Percentiles rank a stretch among this genome's conserved stretches.
These are phyloP conservation scores for Hansenula sp. DNA, from an alignment of 1,139 yeast genomes.

Conservation along the genomic window DNA sequence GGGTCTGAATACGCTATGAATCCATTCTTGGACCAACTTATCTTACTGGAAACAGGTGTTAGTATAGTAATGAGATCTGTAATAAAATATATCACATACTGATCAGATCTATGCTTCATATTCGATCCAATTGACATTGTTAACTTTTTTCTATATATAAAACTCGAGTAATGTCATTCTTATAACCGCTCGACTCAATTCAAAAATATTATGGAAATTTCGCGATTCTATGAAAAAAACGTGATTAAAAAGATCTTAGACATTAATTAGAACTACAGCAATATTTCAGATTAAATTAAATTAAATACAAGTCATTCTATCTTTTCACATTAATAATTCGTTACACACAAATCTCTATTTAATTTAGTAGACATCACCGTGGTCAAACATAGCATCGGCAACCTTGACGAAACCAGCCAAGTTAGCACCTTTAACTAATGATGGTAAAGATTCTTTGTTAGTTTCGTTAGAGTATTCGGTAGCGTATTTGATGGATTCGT, in stretches of 20 bases:
- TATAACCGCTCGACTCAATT: neutral
- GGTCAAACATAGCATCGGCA: slow-evolving; percentile 97
- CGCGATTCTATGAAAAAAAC: no score
- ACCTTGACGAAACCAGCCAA: slow-evolving; percentile 98
- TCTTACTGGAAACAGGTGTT: slow-evolving; percentile 20
- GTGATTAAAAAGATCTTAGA: no score
- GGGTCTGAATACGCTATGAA: slow-evolving; percentile 52
- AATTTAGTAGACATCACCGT: slow-evolving; percentile 74
- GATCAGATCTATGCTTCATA: neutral
- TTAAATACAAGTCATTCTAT: neutral
- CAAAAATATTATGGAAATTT: no score
- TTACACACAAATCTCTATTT: neutral
- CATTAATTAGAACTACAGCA: no score
- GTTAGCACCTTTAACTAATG: slow-evolving; percentile 97
- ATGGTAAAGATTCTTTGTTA: slow-evolving; percentile 68
- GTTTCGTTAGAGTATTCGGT: slow-evolving; percentile 69
- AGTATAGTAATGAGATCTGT: neutral
- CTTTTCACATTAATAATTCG: slow-evolving; percentile 1
- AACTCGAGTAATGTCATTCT: no score
- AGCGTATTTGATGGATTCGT: slow-evolving; percentile 89
- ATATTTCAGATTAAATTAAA: no score
- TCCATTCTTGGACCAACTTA: slow-evolving; percentile 77
- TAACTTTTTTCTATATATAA: no score
- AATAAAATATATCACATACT: no score
- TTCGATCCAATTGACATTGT: no score